Evolutionary conservation across 495 filamentous ascomycete species (phyloP).

Genomic region (Alectoria sarmentosa): DNA sequence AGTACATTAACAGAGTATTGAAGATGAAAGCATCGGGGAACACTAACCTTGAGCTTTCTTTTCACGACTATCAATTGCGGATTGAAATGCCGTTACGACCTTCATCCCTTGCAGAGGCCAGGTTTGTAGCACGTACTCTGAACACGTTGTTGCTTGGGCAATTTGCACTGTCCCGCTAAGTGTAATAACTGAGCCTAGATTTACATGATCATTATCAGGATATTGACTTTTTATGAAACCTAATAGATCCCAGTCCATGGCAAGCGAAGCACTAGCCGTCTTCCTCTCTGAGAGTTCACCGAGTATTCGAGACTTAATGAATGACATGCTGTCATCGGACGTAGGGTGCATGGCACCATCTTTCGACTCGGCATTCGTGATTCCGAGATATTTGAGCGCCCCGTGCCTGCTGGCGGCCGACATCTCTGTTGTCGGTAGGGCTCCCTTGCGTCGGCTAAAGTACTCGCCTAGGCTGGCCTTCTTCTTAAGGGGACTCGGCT

Average conservation of each 20-base stretch:
- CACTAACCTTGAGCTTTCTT: too few species aligned
- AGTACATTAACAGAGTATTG: too few species aligned
- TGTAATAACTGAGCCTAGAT: constrained; percentile 18
- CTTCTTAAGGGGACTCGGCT: constrained; percentile 55
- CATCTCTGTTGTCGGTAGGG: constrained; percentile 23
- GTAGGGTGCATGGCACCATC: constrained; percentile 13
- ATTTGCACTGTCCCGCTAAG: constrained; percentile 22
- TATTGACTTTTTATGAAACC: constrained; percentile 10
- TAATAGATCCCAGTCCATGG: neutral
- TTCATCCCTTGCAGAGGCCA: constrained; percentile 22
- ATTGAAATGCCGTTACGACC: constrained; percentile 8
- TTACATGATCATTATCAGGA: neutral
- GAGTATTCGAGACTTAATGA: neutral
- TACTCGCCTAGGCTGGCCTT: constrained; percentile 64
- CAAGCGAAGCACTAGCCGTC: neutral
- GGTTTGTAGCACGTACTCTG: constrained; percentile 18
- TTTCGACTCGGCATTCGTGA: constrained; percentile 14
- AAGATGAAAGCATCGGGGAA: too few species aligned
- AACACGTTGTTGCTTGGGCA: constrained; percentile 28
- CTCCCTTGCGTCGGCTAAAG: constrained; percentile 40
- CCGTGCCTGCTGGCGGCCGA: constrained; percentile 15
- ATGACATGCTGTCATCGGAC: neutral
- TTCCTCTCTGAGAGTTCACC: neutral
- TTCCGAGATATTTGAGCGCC: constrained; percentile 15
- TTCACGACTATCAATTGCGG: neutral